These are phyloP conservation scores for Globisporangium cylindrosporum DNA, from an alignment of 352 stramenopile genomes.

Conservation along the genomic window DNA sequence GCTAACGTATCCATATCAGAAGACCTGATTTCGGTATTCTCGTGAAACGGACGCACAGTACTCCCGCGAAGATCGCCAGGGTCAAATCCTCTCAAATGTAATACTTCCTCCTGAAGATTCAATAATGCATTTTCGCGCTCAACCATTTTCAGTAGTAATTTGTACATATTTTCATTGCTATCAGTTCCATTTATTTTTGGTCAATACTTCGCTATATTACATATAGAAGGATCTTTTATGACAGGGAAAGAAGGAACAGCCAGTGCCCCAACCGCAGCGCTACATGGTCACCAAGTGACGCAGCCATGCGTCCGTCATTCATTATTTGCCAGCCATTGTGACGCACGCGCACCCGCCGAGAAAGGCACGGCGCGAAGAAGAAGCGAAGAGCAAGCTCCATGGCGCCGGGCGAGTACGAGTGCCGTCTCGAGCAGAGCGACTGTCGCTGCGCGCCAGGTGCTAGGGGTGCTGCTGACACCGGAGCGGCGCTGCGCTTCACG, in stretches of 20 bases:
- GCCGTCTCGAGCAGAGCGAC: conserved; percentile 18
- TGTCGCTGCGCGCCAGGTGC: conserved; percentile 1
- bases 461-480: neutral
- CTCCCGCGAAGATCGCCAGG: conserved; percentile 1
- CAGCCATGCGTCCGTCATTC: neutral
- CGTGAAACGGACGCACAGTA: neutral
- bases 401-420: conserved; percentile 35
- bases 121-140: neutral
- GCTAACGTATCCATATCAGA: neutral
- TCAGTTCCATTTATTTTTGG: neutral
- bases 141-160: neutral
- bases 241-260: neutral
- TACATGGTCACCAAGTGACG: neutral
- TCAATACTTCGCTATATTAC: neutral
- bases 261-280: neutral
- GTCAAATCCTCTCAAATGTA: neutral
- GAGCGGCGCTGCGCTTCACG: conserved; percentile 20
- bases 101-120: neutral
- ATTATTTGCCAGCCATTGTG: neutral
- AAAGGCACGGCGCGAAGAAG: neutral
- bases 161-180: neutral
- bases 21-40: neutral
- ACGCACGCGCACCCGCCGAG: neutral
- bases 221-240: neutral
- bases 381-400: conserved; percentile 1